Percentiles rank a stretch among this genome's conserved stretches.
phyloP scores from a whole-genome alignment of 331 rosid genomes.

The Pyrus hybrid region DNA sequence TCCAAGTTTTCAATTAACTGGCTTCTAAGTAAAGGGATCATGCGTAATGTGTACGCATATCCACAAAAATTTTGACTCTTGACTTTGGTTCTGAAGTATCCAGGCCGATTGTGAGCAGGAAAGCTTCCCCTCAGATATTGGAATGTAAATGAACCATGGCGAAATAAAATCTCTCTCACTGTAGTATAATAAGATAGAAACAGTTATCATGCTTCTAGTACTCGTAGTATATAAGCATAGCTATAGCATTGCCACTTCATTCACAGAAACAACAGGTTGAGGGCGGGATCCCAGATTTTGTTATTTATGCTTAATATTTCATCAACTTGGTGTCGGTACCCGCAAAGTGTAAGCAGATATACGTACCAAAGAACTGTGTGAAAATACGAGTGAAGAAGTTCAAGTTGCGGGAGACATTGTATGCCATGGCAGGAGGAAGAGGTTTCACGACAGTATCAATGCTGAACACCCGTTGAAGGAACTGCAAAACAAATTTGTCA shows the following conservation, averaged over 20 bases:
- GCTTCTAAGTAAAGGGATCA: neutral
- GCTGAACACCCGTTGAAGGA: conserved; percentile 86
- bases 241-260: neutral
- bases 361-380: conserved; percentile 92
- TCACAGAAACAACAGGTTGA: no score
- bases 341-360: conserved; percentile 2
- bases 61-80: neutral
- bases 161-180: neutral
- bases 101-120: neutral
- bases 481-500: conserved; percentile 41
- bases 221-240: neutral
- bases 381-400: conserved; percentile 93
- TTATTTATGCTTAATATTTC: neutral
- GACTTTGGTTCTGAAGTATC: neutral
- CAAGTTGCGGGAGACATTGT: conserved; percentile 86
- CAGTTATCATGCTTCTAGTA: neutral
- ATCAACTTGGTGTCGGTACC: neutral
- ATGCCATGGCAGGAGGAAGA: conserved; percentile 78
- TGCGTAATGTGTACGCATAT: neutral
- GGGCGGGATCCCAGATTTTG: no score
- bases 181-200: neutral
- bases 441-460: conserved; percentile 90
- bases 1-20: neutral
- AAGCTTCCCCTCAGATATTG: neutral
- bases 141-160: neutral